Percentiles rank a stretch among this genome's conserved stretches.
Conservation (phyloP, 768 basidiomycete species). For the Hysterangium stoloniferum region DNA sequence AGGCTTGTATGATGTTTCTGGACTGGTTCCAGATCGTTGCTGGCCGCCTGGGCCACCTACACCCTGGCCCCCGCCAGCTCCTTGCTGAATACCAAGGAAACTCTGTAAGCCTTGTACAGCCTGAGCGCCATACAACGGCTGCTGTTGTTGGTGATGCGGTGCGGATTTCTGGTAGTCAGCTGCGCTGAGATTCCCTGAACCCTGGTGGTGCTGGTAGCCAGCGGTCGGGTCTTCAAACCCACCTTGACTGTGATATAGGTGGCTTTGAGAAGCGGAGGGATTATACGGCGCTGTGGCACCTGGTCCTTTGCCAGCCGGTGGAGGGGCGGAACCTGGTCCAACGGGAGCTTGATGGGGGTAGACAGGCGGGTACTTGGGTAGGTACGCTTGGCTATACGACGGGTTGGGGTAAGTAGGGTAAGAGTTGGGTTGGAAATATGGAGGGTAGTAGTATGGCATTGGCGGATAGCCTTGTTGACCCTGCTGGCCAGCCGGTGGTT, state of each 20-base stretch:
- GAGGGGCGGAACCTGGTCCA: conserved; percentile 55
- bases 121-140: conserved; percentile 36
- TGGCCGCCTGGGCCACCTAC: conserved; percentile 37
- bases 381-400: conserved; percentile 38
- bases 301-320: conserved; percentile 60
- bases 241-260: conserved; percentile 8
- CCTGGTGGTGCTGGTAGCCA: conserved; percentile 42
- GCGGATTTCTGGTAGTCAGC: conserved; percentile 43
- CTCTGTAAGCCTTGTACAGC: conserved; percentile 35
- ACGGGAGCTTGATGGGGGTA: conserved; percentile 61
- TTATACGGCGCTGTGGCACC: conserved; percentile 40
- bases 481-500: conserved; percentile 22
- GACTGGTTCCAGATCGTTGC: conserved; percentile 44
- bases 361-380: conserved; percentile 56
- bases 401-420: conserved; percentile 44
- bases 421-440: conserved; percentile 52
- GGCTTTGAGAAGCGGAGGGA: conserved; percentile 7
- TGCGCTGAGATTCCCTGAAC: conserved; percentile 42
- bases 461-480: conserved; percentile 44
- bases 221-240: conserved; percentile 8
- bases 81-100: conserved; percentile 44
- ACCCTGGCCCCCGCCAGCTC: conserved; percentile 55
- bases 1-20: conserved; percentile 70
- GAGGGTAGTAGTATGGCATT: conserved; percentile 53
- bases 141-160: conserved; percentile 52